Conservation (phyloP, 371 early-diverging fungal species). For the Coelomomyces lativittatus region DNA sequence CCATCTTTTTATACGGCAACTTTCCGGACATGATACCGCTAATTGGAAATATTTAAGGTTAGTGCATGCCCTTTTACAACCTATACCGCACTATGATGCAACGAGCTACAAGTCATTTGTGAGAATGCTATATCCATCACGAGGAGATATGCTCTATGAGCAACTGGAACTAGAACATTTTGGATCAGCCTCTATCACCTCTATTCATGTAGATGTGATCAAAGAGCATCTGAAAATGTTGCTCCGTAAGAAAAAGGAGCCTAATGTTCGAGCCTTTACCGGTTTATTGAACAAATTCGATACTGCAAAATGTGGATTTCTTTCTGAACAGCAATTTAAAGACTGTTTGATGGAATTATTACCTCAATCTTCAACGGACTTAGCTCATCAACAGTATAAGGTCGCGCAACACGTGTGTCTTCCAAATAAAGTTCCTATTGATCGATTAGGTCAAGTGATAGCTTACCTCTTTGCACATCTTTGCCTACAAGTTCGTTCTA, state of each 20-base stretch:
- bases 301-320: too few relatives aligned
- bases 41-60: conserved; percentile 1
- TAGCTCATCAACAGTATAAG: background rate
- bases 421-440: background rate
- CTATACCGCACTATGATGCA: background rate
- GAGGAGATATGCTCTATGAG: conserved; percentile 2
- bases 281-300: conserved; percentile 1
- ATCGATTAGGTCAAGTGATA: background rate
- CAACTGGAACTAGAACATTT: conserved; percentile 2
- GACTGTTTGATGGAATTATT: background rate
- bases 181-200: background rate
- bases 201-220: background rate
- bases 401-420: background rate
- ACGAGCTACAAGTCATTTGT: background rate
- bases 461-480: background rate
- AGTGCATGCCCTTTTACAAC: background rate
- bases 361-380: background rate
- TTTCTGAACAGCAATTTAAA: background rate
- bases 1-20: conserved; percentile 2
- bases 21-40: background rate
- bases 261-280: background rate
- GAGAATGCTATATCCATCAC: conserved; percentile 1
- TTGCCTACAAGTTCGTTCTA: too few relatives aligned
- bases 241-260: background rate
- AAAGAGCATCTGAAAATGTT: background rate